Conservation (phyloP, 257 asterid genomes). For the Salvia splendens region DNA sequence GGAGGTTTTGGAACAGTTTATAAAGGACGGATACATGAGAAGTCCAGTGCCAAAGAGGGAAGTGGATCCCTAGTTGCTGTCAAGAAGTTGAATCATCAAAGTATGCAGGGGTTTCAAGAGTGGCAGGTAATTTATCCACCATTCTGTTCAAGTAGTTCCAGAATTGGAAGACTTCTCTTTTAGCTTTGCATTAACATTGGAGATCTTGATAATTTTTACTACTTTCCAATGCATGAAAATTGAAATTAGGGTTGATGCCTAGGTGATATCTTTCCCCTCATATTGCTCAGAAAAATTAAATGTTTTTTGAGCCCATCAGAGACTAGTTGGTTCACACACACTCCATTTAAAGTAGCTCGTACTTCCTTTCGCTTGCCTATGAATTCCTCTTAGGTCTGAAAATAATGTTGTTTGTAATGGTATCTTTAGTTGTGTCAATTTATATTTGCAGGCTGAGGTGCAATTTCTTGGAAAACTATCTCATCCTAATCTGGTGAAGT, state of each 20-base stretch:
- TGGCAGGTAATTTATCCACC: no score
- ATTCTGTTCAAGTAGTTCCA: slow-evolving; percentile 2
- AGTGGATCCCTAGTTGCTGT: slow-evolving; percentile 37
- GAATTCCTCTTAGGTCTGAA: no score
- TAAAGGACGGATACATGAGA: slow-evolving; percentile 40
- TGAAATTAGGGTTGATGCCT: background rate
- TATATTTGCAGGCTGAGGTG: slow-evolving; percentile 44
- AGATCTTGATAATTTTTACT: background rate
- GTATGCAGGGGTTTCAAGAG: slow-evolving; percentile 46
- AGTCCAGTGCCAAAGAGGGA: slow-evolving; percentile 5
- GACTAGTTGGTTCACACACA: background rate
- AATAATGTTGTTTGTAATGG: background rate
- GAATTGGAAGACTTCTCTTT: background rate
- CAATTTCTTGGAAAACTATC: slow-evolving; percentile 45
- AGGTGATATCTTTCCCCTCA: background rate
- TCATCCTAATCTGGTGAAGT: slow-evolving; percentile 52
- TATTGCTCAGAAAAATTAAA: background rate
- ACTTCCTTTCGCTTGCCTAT: background rate
- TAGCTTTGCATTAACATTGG: background rate
- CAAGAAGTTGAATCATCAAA: slow-evolving; percentile 36
- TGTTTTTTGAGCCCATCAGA: slow-evolving; percentile 11
- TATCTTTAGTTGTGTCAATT: slow-evolving; percentile 15
- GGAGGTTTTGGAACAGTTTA: slow-evolving; percentile 56
- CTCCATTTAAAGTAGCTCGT: background rate
- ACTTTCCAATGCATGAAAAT: background rate